phyloP scores from a whole-genome alignment of 805 yeast genomes.

The Nakazawaea molendinolei region DNA sequence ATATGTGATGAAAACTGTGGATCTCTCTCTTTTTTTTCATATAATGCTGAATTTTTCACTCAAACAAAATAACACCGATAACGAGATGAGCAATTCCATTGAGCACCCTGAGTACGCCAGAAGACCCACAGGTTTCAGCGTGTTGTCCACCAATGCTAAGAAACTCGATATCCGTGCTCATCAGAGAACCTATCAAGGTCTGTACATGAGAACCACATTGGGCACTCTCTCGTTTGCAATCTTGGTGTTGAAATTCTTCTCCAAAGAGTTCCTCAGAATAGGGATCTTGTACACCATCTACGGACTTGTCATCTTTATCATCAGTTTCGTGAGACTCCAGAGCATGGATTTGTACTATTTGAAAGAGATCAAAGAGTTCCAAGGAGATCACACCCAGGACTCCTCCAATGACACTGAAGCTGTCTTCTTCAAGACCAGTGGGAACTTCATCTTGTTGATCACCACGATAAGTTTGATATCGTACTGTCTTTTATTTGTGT shows the following conservation, averaged over 20 bases:
- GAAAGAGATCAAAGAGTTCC: constrained; percentile 14
- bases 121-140: constrained; percentile 26
- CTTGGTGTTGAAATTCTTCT: constrained; percentile 57
- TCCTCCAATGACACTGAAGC: constrained; percentile 20
- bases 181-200: constrained; percentile 82
- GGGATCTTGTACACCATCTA: constrained; percentile 62
- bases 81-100: neutral
- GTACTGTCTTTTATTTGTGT: constrained; percentile 38
- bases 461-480: constrained; percentile 42
- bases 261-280: constrained; percentile 55
- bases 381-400: constrained; percentile 17
- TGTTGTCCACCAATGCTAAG: constrained; percentile 31
- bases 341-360: constrained; percentile 25
- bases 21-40: neutral
- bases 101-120: constrained; percentile 7
- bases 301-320: constrained; percentile 38
- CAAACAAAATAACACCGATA: neutral
- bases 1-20: neutral
- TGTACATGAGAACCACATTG: constrained; percentile 68
- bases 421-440: constrained; percentile 53
- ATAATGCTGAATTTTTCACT: too few species aligned
- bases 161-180: constrained; percentile 57
- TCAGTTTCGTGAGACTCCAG: constrained; percentile 28
- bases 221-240: constrained; percentile 61
- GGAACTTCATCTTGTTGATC: constrained; percentile 50